Evolutionary conservation across 1,139 yeast genomes (phyloP), one percentile per base, ranked within the genome.

Genomic region (Pichiaceae sp.): DNA sequence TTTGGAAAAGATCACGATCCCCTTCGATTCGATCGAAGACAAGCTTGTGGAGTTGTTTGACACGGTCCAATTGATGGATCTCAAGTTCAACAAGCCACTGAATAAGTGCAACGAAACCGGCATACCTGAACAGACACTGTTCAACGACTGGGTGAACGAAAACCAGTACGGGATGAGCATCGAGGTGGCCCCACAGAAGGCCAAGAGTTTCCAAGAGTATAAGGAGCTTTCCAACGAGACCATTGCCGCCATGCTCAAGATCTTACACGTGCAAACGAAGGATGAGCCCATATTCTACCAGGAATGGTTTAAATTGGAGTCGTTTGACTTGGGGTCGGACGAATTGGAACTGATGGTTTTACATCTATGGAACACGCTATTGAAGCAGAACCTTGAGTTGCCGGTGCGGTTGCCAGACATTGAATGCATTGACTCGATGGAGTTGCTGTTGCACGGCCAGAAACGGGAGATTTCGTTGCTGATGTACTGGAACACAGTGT

Each of bases 171-270:
- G 54, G 4, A 34, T 49, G 17, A 23, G 32, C 15, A 37, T 50
- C n/a, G 46, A 50, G 25, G 45, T 50, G 21, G 54, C 57, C 3
- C 57, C 57, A 2, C 57, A 50, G 29, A 33, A 35, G 3, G 54
- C 41, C 2, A 34, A 35, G 12, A 40, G 38, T 19, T 42, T 48
- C 34, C 21, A 33, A 12, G 45, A 45, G 25, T 52, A 52, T 37
- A 29, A 40, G 17, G 14, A 33, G n/a, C 19, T 38, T 14, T 43
- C 52, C 9, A 34, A 38, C 12, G 32, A 40, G 14, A 36, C 43
- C 16, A 43, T 42, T 12, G 44, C 44, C 16, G 35, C 16, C 63
- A n/a, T 70, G 69, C 41, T 59, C 25, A 64, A 30, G 21, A 16
- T 31, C 11, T 4, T 35, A 15, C 17, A 12, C 15, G 16, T 12